phyloP scores from a whole-genome alignment of 108 stramenopile species.

The Cyclostephanos invisitatus region DNA sequence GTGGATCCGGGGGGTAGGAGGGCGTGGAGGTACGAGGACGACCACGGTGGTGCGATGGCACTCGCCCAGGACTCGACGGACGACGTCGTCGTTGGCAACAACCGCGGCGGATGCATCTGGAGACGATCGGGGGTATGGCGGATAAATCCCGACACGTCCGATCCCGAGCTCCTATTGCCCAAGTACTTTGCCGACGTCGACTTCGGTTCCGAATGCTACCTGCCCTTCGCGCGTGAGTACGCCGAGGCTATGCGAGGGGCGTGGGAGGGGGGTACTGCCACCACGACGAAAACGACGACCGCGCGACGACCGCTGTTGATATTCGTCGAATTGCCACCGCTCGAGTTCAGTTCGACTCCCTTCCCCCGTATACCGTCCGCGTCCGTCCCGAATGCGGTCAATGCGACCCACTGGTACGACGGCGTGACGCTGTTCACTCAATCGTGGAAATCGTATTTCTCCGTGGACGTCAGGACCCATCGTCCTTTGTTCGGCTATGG shows the following conservation, averaged over 20 bases:
- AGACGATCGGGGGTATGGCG: slow-evolving; percentile 36
- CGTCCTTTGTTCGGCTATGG: slow-evolving; percentile 33
- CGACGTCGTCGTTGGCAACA: neutral
- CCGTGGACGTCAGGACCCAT: slow-evolving; percentile 31
- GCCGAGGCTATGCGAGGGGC: slow-evolving; percentile 15
- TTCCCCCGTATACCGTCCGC: slow-evolving; percentile 31
- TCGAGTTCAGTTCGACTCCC: slow-evolving; percentile 25
- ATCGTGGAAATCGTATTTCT: slow-evolving; percentile 33
- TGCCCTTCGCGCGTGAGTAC: slow-evolving; percentile 26
- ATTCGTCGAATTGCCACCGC: slow-evolving; percentile 28
- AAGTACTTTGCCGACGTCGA: slow-evolving; percentile 34
- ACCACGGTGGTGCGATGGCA: too few species aligned
- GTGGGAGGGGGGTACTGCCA: slow-evolving; percentile 18
- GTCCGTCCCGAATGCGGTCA: slow-evolving; percentile 17
- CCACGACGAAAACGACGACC: neutral
- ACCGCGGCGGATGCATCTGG: slow-evolving; percentile 23
- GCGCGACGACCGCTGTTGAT: slow-evolving; percentile 20
- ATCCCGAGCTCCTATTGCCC: slow-evolving; percentile 22
- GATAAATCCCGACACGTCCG: slow-evolving; percentile 13
- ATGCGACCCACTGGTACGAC: slow-evolving; percentile 55
- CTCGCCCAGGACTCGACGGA: too few species aligned
- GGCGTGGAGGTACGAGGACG: slow-evolving; percentile 19
- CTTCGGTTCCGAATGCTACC: slow-evolving; percentile 34
- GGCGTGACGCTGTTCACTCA: slow-evolving; percentile 50
- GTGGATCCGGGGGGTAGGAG: slow-evolving; percentile 32